These are phyloP conservation scores for Coelastrella sp. DNA, from an alignment of 139 green algal species.

Conservation along the genomic window DNA sequence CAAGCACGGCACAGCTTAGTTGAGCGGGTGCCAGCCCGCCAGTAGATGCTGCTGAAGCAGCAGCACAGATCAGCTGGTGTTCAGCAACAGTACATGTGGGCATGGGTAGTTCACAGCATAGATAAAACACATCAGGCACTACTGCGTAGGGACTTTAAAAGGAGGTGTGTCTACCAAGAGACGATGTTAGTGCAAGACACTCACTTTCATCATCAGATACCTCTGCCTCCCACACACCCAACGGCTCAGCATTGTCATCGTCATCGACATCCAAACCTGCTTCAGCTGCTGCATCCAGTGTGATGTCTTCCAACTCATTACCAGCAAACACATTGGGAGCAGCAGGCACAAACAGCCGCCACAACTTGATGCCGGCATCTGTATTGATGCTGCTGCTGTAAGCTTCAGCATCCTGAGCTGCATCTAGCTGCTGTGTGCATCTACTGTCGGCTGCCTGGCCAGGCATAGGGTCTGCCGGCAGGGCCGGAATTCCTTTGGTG, in stretches of 20 bases:
- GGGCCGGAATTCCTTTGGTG: background rate
- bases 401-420: background rate
- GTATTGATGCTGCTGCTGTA: background rate
- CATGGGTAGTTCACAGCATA: too few relatives aligned
- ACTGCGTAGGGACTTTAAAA: too few relatives aligned
- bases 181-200: too few relatives aligned
- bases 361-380: background rate
- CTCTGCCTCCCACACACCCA: background rate
- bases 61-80: too few relatives aligned
- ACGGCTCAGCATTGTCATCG: background rate
- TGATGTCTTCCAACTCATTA: background rate
- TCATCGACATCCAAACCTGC: background rate
- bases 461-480: background rate
- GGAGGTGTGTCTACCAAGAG: too few relatives aligned
- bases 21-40: too few relatives aligned
- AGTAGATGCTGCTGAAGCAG: too few relatives aligned
- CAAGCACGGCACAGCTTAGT: too few relatives aligned
- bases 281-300: background rate
- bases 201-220: background rate
- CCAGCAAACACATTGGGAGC: conserved; percentile 8
- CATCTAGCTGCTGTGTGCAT: background rate
- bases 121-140: too few relatives aligned
- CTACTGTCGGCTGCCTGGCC: background rate
- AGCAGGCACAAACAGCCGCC: conserved; percentile 28
- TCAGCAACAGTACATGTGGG: too few relatives aligned